These are phyloP conservation scores for Colletotrichum aenigma DNA, from an alignment of 2,329 filamentous ascomycete genomes.

Conservation along the genomic window DNA sequence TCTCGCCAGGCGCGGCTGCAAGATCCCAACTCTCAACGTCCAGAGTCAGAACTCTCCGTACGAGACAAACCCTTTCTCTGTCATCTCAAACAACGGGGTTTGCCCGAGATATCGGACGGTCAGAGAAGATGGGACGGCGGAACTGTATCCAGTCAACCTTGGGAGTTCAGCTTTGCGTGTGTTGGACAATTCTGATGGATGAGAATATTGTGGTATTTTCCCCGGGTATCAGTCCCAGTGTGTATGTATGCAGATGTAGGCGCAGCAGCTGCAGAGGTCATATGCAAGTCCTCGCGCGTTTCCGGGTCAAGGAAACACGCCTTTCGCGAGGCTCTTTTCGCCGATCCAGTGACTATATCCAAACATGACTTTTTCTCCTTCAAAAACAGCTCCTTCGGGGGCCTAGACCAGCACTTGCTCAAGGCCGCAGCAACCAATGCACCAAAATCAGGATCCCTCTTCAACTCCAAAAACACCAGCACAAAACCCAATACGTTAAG, in stretches of 20 bases:
- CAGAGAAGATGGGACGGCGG: not conserved
- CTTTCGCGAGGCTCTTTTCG: not conserved
- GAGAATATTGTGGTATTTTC: not conserved
- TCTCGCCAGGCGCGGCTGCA: not conserved
- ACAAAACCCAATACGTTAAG: not conserved
- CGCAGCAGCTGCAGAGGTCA: not conserved
- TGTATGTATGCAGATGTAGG: not conserved
- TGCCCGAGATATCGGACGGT: not conserved
- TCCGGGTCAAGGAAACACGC: not conserved
- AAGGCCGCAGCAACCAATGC: not conserved
- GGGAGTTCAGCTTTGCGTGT: too few species aligned
- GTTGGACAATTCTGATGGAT: not conserved
- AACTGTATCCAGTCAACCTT: too few species aligned
- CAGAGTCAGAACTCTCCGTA: not conserved
- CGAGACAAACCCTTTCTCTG: not conserved
- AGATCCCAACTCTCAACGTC: not conserved
- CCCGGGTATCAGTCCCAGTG: not conserved
- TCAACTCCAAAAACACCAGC: not conserved
- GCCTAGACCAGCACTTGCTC: constrained; percentile 18
- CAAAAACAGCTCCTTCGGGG: not conserved
- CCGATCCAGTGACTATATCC: not conserved
- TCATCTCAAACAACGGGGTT: not conserved
- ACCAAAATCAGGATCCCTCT: not conserved
- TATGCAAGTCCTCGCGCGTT: not conserved
- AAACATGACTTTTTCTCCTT: not conserved